Evolutionary conservation across 2,329 filamentous ascomycete genomes (phyloP).

Genomic region (Sclerotinia nivalis): DNA sequence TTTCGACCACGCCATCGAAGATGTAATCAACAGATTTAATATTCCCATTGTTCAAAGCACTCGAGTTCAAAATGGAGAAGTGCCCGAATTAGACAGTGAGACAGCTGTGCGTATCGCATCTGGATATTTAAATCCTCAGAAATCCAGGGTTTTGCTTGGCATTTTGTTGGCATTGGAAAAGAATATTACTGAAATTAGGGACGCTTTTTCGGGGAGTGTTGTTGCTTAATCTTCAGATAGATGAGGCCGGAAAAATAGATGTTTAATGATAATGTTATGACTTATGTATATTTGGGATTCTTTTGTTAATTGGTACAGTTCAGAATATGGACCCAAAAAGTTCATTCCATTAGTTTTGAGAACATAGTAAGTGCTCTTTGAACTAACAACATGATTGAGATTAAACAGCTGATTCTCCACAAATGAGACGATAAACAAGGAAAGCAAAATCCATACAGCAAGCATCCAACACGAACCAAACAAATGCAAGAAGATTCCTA

Average conservation of each 20-base stretch:
- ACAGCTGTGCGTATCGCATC: slow-evolving; percentile 45
- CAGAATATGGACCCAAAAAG: too few relatives aligned
- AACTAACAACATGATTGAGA: too few relatives aligned
- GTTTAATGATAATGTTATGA: slow-evolving; percentile 1
- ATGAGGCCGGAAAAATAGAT: not conserved
- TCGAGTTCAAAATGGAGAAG: slow-evolving; percentile 50
- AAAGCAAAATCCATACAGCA: too few relatives aligned
- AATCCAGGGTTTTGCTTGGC: slow-evolving; percentile 53
- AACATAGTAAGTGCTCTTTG: not conserved
- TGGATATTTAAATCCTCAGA: slow-evolving; percentile 57
- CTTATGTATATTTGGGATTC: not conserved
- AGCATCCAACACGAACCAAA: slow-evolving; percentile 7
- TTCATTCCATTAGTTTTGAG: too few relatives aligned
- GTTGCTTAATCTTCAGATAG: not conserved
- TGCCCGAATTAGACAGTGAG: slow-evolving; percentile 27
- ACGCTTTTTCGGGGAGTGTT: slow-evolving; percentile 25
- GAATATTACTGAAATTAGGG: slow-evolving; percentile 32
- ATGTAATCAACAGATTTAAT: slow-evolving; percentile 48
- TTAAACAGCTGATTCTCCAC: accelerated
- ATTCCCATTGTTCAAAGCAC: slow-evolving; percentile 55
- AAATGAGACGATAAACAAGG: not conserved
- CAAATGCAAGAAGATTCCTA: not conserved
- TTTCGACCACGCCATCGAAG: slow-evolving; percentile 46
- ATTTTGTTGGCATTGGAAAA: slow-evolving; percentile 32
- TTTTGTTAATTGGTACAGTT: too few relatives aligned